phyloP scores from a whole-genome alignment of 2,329 filamentous ascomycete species.

The Pyrenophora seminiperda region DNA sequence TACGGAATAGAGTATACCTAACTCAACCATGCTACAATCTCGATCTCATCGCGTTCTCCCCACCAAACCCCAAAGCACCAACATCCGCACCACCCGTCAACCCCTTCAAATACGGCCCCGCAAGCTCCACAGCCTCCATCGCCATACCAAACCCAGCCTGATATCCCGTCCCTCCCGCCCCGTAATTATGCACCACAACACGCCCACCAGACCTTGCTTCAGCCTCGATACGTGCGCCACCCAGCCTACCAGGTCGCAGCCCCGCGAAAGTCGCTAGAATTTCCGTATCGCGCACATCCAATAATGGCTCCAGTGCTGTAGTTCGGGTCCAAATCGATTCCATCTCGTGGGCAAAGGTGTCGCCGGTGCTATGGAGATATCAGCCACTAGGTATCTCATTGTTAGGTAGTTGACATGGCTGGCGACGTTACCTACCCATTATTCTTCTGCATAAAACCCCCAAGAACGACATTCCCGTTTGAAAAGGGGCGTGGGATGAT shows the following conservation, averaged over 20 bases:
- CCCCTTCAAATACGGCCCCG: not conserved
- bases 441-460: conserved; percentile 27
- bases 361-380: conserved; percentile 15
- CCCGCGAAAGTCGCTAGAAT: conserved; percentile 24
- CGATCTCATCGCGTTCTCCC: not conserved
- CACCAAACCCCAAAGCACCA: too few relatives aligned
- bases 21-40: too few relatives aligned
- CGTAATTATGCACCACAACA: conserved; percentile 25
- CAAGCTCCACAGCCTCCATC: conserved; percentile 14
- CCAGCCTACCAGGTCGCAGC: conserved; percentile 20
- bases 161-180: conserved; percentile 23
- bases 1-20: too few relatives aligned
- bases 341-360: conserved; percentile 20
- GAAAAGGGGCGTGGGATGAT: conserved; percentile 27
- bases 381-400: not conserved
- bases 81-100: not conserved
- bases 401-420: not conserved
- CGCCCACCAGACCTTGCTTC: not conserved
- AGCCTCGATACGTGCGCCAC: conserved; percentile 24
- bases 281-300: conserved; percentile 19
- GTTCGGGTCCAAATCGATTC: conserved; percentile 23
- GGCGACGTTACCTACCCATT: conserved; percentile 17
- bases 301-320: conserved; percentile 17
- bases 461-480: conserved; percentile 26
- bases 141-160: conserved; percentile 29